phyloP scores from a whole-genome alignment of 2,329 filamentous ascomycete genomes.

The Fusarium sp. region DNA sequence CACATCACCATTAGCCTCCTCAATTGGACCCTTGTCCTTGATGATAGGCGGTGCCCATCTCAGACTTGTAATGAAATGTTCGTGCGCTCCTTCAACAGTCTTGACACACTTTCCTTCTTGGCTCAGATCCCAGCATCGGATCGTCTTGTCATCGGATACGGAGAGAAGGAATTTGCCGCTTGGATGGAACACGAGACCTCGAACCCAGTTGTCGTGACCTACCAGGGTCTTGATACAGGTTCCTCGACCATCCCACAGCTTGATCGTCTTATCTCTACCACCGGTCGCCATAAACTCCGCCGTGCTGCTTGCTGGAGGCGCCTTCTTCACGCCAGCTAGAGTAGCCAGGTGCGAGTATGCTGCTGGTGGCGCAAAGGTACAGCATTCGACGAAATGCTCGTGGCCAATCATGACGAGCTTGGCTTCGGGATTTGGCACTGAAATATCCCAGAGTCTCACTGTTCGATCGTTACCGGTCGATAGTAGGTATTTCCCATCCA shows the following conservation, averaged over 20 bases:
- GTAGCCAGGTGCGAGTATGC: constrained; percentile 80
- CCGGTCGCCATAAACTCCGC: constrained; percentile 93
- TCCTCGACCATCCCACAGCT: constrained; percentile 86
- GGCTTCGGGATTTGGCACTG: constrained; percentile 69
- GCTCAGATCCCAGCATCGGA: constrained; percentile 91
- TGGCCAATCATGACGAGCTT: constrained; percentile 86
- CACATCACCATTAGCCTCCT: constrained; percentile 33
- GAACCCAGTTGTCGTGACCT: constrained; percentile 95
- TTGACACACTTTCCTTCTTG: constrained; percentile 94
- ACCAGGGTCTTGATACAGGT: constrained; percentile 84
- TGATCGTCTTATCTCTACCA: constrained; percentile 89
- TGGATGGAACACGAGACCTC: constrained; percentile 86
- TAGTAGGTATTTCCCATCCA: constrained; percentile 83
- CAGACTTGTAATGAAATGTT: constrained; percentile 86
- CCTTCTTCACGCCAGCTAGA: constrained; percentile 84
- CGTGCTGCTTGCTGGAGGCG: constrained; percentile 75
- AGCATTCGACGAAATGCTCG: constrained; percentile 87
- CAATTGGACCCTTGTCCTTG: constrained; percentile 29
- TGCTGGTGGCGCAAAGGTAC: constrained; percentile 82
- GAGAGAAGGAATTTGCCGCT: constrained; percentile 90
- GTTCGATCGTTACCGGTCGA: constrained; percentile 87
- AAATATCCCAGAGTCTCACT: constrained; percentile 85
- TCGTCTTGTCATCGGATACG: constrained; percentile 87
- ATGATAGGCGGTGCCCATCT: constrained; percentile 77
- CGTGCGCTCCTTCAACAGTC: constrained; percentile 78